Conservation (phyloP, 2,329 filamentous ascomycete genomes). For the Colletotrichum agaves region DNA sequence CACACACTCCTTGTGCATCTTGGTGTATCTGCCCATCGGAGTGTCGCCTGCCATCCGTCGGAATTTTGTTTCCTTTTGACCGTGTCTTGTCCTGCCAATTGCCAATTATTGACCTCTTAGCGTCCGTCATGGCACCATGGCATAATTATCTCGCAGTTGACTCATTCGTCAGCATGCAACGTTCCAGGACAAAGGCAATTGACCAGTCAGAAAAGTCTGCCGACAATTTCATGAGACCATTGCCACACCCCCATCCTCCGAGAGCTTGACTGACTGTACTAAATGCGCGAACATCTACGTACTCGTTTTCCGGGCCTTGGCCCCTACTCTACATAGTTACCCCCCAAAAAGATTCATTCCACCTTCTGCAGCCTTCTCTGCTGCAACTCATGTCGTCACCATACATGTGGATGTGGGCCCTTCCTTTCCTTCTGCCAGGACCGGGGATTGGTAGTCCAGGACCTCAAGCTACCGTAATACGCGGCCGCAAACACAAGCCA, state of each 20-base stretch:
- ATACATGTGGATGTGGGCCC: not conserved
- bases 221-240: too few relatives aligned
- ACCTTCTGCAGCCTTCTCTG: not conserved
- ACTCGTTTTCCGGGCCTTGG: not conserved
- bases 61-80: not conserved
- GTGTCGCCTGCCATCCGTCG: not conserved
- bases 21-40: not conserved
- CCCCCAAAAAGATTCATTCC: not conserved
- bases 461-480: not conserved
- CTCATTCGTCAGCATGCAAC: slow-evolving; percentile 3
- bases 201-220: too few relatives aligned
- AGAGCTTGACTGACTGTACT: too few relatives aligned
- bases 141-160: slow-evolving; percentile 16
- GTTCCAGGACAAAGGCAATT: too few relatives aligned
- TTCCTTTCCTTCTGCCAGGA: not conserved
- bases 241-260: too few relatives aligned
- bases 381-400: slow-evolving; percentile 21
- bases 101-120: not conserved
- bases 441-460: not conserved
- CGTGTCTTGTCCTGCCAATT: not conserved
- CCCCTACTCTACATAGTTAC: not conserved
- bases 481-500: not conserved
- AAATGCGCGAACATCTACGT: not conserved
- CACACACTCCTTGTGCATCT: not conserved
- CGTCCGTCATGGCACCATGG: slow-evolving; percentile 4